A percentile compares a stretch with the other conserved stretches of the same genome.
Evolutionary conservation across 805 yeast genomes (phyloP).

Genomic region (Blastobotrys americana): DNA sequence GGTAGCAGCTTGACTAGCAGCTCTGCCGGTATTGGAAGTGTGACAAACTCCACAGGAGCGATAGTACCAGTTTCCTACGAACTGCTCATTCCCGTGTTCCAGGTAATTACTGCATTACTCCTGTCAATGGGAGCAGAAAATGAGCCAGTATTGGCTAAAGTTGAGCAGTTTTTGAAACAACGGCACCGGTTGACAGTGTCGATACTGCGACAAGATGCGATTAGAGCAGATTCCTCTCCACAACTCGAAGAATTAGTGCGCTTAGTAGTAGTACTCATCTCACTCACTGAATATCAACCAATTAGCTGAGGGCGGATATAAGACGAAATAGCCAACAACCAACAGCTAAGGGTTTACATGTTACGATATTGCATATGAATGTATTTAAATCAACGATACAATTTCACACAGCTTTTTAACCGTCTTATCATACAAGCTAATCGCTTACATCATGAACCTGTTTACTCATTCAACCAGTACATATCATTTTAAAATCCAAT

Average conservation of each 20-base stretch:
- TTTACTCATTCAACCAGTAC: too few species aligned
- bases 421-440: too few species aligned
- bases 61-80: conserved; percentile 41
- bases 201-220: conserved; percentile 49
- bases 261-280: conserved; percentile 46
- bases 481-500: too few species aligned
- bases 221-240: conserved; percentile 26
- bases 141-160: conserved; percentile 47
- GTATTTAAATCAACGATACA: too few species aligned
- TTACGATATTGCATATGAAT: too few species aligned
- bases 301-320: too few species aligned
- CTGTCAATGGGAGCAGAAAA: conserved; percentile 76
- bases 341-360: too few species aligned
- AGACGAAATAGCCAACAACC: too few species aligned
- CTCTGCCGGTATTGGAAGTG: conserved; percentile 38
- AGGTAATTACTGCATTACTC: conserved; percentile 56
- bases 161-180: conserved; percentile 42
- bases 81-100: conserved; percentile 65
- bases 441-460: too few species aligned
- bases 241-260: conserved; percentile 46
- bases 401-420: too few species aligned
- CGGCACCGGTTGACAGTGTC: conserved; percentile 54
- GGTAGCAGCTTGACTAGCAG: not conserved
- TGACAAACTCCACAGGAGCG: conserved; percentile 46
- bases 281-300: conserved; percentile 35